Conservation (phyloP, 2,329 filamentous ascomycete species). For the Diaporthe aspalathi region DNA sequence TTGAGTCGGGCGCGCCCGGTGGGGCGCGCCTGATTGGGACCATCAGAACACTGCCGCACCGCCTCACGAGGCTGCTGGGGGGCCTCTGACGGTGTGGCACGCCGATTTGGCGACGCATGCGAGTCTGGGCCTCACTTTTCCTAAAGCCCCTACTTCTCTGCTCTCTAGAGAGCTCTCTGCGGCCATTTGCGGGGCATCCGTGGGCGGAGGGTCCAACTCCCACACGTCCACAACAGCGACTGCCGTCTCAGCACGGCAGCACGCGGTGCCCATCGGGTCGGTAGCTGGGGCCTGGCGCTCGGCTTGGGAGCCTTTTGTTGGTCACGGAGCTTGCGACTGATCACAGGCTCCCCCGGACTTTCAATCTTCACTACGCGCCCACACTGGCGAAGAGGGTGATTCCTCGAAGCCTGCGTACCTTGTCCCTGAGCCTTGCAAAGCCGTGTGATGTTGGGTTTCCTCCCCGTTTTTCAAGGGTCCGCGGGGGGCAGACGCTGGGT, state of each 20-base stretch:
- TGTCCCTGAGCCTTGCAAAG: conserved; percentile 28
- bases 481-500: conserved; percentile 23
- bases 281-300: conserved; percentile 34
- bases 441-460: conserved; percentile 33
- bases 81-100: conserved; percentile 19
- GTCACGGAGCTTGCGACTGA: conserved; percentile 25
- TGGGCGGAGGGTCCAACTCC: conserved; percentile 31
- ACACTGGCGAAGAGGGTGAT: conserved; percentile 17
- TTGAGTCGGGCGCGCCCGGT: conserved; percentile 3
- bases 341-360: conserved; percentile 6
- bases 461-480: conserved; percentile 9
- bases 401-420: conserved; percentile 24
- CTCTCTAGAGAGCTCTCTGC: conserved; percentile 6
- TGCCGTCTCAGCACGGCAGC: conserved; percentile 28
- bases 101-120: conserved; percentile 32
- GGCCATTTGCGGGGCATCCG: conserved; percentile 33
- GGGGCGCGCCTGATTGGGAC: conserved; percentile 13
- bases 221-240: conserved; percentile 29
- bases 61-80: conserved; percentile 24
- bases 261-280: conserved; percentile 33
- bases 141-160: neutral
- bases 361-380: conserved; percentile 12
- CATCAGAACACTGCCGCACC: conserved; percentile 27
- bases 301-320: conserved; percentile 13
- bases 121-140: conserved; percentile 13